phyloP scores from a whole-genome alignment of 2,329 filamentous ascomycete species.

The Verticillium dahliae region DNA sequence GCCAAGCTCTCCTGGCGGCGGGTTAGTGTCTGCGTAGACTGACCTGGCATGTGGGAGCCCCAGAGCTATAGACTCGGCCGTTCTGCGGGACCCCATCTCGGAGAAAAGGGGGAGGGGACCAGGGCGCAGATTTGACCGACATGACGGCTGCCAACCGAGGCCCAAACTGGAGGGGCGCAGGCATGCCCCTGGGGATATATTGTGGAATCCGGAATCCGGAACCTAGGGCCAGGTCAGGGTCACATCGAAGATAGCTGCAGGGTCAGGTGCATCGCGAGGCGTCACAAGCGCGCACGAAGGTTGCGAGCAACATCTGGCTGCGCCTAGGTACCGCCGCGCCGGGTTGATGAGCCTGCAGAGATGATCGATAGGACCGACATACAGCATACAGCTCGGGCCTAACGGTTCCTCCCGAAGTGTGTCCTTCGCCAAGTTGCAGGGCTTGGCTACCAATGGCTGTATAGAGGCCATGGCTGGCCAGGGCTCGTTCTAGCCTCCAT shows the following conservation, averaged over 20 bases:
- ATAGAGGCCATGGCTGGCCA: no score
- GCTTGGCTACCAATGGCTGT: neutral
- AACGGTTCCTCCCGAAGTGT: neutral
- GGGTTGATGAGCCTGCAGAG: neutral
- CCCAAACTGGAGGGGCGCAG: neutral
- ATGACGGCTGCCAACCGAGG: neutral
- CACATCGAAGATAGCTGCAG: neutral
- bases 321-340: neutral
- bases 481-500: neutral
- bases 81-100: neutral
- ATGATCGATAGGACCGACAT: neutral
- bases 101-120: neutral
- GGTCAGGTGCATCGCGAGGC: neutral
- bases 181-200: neutral
- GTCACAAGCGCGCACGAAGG: neutral
- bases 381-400: neutral
- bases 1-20: neutral
- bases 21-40: neutral
- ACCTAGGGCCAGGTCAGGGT: neutral
- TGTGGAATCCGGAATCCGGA: neutral
- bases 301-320: neutral
- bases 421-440: neutral
- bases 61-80: neutral
- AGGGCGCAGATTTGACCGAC: neutral
- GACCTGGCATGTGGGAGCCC: neutral